phyloP scores from a whole-genome alignment of 2,329 filamentous ascomycete species.

The Microdochium paspali region DNA sequence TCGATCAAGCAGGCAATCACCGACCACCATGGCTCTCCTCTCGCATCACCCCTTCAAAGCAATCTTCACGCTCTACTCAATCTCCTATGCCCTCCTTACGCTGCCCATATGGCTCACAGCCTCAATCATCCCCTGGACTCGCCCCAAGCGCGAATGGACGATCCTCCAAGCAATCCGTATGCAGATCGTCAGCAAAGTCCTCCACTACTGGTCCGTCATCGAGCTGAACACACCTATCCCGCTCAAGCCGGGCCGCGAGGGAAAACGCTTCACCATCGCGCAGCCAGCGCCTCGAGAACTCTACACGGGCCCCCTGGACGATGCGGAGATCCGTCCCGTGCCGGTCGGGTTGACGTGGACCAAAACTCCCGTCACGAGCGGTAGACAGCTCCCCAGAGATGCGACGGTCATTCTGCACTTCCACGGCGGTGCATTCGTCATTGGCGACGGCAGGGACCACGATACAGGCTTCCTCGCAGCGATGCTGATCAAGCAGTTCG shows the following conservation, averaged over 20 bases:
- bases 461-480: slow-evolving; percentile 4
- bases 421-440: slow-evolving; percentile 17
- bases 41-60: not conserved
- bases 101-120: not conserved
- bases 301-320: not conserved
- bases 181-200: not conserved
- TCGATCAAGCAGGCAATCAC: not conserved
- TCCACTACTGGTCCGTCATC: not conserved
- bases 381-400: not conserved
- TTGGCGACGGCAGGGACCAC: slow-evolving; percentile 10
- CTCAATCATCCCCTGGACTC: not conserved
- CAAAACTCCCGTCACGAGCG: not conserved
- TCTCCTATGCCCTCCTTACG: not conserved
- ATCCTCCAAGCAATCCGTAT: not conserved
- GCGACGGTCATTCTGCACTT: slow-evolving; percentile 13
- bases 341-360: not conserved
- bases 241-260: not conserved
- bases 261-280: not conserved
- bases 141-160: not conserved
- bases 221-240: not conserved
- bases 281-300: not conserved
- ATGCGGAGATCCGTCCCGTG: not conserved
- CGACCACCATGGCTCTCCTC: not conserved
- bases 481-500: slow-evolving; percentile 10
- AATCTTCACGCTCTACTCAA: not conserved